Base-by-base conservation (phyloP, 139 green algal species). In the Gonium pectorale region DNA sequence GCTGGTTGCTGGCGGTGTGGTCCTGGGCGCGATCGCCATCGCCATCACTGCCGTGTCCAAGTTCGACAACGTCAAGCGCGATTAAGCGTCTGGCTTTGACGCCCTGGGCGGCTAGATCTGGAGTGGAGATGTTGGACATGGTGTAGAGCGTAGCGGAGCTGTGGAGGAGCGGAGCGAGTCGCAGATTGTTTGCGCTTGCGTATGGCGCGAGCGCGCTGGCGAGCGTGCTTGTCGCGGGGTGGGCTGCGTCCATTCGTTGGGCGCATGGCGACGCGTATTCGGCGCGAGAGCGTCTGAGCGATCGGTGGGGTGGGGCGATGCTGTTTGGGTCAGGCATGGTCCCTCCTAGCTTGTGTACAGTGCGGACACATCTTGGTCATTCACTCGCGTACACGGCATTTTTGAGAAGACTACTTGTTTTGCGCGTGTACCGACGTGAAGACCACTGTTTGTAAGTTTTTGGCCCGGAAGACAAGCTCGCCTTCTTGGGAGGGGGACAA, bases 11-110 rank as follows among this genome's bases (percentile, higher is more conserved):
- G 96, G 96, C 54, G 97, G 87, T 59, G 70, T 92, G 2, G 95
- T 99, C 31, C 93, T 99, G 70, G 92, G 71, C 35, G 92, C 41
- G 67, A 99, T 99, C 75, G 93, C 89, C 5, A 72, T 81, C n/a
- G 96, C 94, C 35, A 89, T 99, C 66, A 95, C 93, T 26, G 91
- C 89, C 0, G 95, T 99, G 44, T 96, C 94, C 54, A 91, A 87
- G 77, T 98, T 98, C 82, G 96, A 98, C 90, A 90, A 87, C 54
- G 49, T 66, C 38, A 64, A 79, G 31, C 70, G 70, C 70, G 70
- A 79, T 64, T 79, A 79, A 79, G 70, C 70, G n/a, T 31, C 19
- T 44, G 11, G 49, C 31, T 19, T 35, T n/a, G 19, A 21, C 19
- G 17, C 49, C 19, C 49, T 15, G n/a, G n/a, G n/a, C 33, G 56